These are phyloP conservation scores for Corymbia citriodora DNA, from an alignment of 441 rosid genomes.

Conservation along the genomic window DNA sequence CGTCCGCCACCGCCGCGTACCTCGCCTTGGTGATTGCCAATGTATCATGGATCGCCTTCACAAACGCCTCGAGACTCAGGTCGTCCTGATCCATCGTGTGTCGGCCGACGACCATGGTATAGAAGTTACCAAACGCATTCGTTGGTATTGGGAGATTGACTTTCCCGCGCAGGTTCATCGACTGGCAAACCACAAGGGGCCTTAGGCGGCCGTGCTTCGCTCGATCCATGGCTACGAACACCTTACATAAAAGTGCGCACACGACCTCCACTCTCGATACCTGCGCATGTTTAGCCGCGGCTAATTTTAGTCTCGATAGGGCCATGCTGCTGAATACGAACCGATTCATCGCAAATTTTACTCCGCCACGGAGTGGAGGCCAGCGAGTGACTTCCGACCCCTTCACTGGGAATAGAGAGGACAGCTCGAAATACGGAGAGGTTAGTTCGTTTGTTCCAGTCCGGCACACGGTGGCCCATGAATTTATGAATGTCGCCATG, in stretches of 20 bases:
- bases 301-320: conserved; percentile 2
- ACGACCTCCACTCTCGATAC: conserved; percentile 15
- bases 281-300: neutral
- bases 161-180: conserved; percentile 11
- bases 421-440: neutral
- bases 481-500: conserved; percentile 7
- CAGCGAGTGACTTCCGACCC: neutral
- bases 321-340: neutral
- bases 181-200: conserved; percentile 1
- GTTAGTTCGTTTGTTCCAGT: neutral
- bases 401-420: conserved; percentile 11
- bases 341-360: neutral
- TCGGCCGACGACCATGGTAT: neutral
- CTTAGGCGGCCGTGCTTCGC: neutral
- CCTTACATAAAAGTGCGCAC: neutral
- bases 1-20: neutral
- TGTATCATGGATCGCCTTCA: neutral
- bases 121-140: conserved; percentile 14
- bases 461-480: conserved; percentile 14
- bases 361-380: neutral
- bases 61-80: neutral
- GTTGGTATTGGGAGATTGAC: conserved; percentile 5
- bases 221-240: neutral
- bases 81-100: neutral
- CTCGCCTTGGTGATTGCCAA: neutral